Base-by-base conservation (phyloP, 2,329 filamentous ascomycete species). In the Colletotrichum tamarilloi region DNA sequence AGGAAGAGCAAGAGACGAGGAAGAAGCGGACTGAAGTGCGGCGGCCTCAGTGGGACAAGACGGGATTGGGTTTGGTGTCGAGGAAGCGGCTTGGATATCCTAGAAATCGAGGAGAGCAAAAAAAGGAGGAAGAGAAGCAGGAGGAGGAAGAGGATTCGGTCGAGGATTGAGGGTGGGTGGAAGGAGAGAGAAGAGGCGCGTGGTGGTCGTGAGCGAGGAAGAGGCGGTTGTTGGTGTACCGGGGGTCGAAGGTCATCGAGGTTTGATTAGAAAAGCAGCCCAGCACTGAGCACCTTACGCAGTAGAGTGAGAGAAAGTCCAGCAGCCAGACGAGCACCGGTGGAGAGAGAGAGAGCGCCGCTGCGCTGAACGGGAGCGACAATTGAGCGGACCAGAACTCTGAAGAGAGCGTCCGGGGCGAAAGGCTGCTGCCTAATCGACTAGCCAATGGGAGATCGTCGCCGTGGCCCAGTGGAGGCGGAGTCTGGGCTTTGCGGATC, bases 351-450 rank as follows among this genome's bases (percentile, higher is more conserved):
- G 14, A 22, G 62, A 32, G 42, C 42, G 42, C 42, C 8, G 7
- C 42, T 49, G 42, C 62, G 62, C 42, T 64, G 49, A 42, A 42
- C 14, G 38, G 38, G 49, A 68, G 55, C 62, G 65, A 42, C 67
- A 46, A 46, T 59, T 59, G 70, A 69, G 66, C 67, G 58, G 63
- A 69, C 42, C 62, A 64, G 30, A 64, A 64, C 62, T 53, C 49
- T 55, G 71, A 42, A 42, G 38, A 65, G 74, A 46, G 60, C 60
- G 77, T 77, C 80, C 76, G 72, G 76, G 68, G 75, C 66, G 58
- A 64, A 30, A 76, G 77, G 77, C 80, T 82, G 80, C 79, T 82
- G 80, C 80, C 80, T 82, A 74, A 79, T 60, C 59, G 28, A 42
- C 56, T 22, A 64, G 64, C 67, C 75, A 76, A 80, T 74, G 56